phyloP scores from a whole-genome alignment of 139 green algal species.

The Yamagishiella unicocca region DNA sequence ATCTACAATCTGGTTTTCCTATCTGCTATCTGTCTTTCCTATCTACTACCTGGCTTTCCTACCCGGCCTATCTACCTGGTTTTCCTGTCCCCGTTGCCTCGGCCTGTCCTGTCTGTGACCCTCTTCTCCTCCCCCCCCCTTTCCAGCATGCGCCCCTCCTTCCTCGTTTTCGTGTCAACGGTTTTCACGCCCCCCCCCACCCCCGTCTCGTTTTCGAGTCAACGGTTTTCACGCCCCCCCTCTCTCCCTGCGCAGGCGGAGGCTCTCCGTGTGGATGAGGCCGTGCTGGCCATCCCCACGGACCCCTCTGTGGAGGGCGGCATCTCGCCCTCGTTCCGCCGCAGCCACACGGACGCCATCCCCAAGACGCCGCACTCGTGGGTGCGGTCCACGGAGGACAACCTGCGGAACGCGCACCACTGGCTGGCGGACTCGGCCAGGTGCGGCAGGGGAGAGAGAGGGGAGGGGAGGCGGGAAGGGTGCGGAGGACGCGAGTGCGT shows the following conservation, averaged over 20 bases:
- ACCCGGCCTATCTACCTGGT: no score
- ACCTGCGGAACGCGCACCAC: slow-evolving; percentile 52
- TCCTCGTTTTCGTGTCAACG: no score
- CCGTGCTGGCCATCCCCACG: slow-evolving; percentile 48
- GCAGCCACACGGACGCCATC: background rate
- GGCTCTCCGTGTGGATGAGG: slow-evolving; percentile 52
- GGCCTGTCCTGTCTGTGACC: no score
- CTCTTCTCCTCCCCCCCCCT: no score
- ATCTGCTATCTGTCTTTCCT: no score
- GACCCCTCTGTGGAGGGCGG: slow-evolving; percentile 25
- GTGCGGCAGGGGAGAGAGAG: background rate
- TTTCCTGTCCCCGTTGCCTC: no score
- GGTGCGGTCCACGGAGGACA: slow-evolving; percentile 57
- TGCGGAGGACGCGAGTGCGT: background rate
- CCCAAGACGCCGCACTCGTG: slow-evolving; percentile 60
- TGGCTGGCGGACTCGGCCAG: slow-evolving; percentile 54
- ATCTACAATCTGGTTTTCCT: no score
- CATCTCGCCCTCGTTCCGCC: slow-evolving; percentile 19
- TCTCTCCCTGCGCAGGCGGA: slow-evolving; percentile 9
- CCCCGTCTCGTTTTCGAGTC: no score
- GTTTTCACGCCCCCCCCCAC: no score
- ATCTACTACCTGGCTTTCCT: no score
- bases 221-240: background rate
- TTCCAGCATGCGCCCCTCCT: no score
- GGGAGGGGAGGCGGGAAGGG: background rate